Evolutionary conservation across 208 protist genomes (phyloP).

Genomic region (Leishmania tropica): DNA sequence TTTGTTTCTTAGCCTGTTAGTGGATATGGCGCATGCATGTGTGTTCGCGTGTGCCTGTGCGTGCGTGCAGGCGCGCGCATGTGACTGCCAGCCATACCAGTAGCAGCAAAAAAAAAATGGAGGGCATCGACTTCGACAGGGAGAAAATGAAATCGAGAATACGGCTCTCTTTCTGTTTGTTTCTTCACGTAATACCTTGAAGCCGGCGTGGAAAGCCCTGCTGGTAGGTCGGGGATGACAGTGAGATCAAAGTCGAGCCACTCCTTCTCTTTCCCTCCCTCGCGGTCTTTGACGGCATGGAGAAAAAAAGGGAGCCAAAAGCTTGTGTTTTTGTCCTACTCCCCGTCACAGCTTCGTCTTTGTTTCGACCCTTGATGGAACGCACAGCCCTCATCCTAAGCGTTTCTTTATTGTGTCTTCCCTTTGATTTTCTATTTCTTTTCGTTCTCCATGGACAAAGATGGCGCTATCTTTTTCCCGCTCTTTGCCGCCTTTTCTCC

Average conservation of each 20-base stretch:
- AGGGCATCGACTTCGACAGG: background rate
- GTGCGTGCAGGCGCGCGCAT: background rate
- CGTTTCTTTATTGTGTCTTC: constrained; percentile 1
- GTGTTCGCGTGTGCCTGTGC: background rate
- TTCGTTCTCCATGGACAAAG: constrained; percentile 5
- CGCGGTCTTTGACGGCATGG: background rate
- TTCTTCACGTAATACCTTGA: background rate
- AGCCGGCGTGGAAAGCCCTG: background rate
- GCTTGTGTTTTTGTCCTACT: background rate
- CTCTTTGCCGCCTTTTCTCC: background rate
- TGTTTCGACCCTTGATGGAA: constrained; percentile 1
- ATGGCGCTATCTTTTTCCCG: background rate
- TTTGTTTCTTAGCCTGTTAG: background rate
- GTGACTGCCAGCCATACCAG: background rate
- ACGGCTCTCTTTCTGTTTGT: constrained; percentile 11
- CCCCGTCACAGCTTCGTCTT: background rate
- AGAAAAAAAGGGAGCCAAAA: background rate
- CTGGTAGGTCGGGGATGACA: background rate
- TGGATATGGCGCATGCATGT: background rate
- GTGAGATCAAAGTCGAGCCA: background rate
- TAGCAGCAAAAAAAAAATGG: background rate
- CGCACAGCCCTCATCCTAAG: background rate
- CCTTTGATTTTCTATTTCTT: constrained; percentile 7
- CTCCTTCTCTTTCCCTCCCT: background rate
- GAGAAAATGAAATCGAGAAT: constrained; percentile 10